Conservation (phyloP, 192 early-diverging fungal genomes). For the Coemansia sp. region DNA sequence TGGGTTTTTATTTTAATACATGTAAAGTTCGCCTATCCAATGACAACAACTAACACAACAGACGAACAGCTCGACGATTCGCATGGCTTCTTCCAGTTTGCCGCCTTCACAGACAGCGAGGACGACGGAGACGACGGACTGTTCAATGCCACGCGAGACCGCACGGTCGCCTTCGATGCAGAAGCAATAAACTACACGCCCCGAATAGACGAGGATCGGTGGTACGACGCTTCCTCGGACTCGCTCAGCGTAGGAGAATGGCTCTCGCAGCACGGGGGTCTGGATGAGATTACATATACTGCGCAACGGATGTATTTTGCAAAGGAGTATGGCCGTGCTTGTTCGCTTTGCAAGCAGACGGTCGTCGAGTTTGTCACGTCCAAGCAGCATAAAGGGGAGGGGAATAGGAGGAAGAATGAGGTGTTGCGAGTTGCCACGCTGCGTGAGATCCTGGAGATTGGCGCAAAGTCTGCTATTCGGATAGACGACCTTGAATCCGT, state of each 20-base stretch:
- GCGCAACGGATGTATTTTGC: constrained; percentile 40
- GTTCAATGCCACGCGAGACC: constrained; percentile 29
- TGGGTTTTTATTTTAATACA: background rate
- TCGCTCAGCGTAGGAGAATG: constrained; percentile 7
- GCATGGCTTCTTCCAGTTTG: constrained; percentile 56
- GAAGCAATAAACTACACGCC: constrained; percentile 36
- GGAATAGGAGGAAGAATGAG: background rate
- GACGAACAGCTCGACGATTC: constrained; percentile 27
- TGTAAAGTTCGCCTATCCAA: background rate
- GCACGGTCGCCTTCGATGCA: constrained; percentile 27
- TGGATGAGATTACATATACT: constrained; percentile 41
- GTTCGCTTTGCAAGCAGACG: constrained; percentile 25
- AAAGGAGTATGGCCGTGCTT: constrained; percentile 5
- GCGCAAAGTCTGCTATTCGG: constrained; percentile 30
- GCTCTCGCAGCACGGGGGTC: constrained; percentile 20
- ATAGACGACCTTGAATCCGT: constrained; percentile 7
- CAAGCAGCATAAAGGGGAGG: background rate
- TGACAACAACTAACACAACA: background rate
- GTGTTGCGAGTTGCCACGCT: constrained; percentile 17
- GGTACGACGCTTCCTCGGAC: constrained; percentile 31
- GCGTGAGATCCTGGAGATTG: constrained; percentile 47
- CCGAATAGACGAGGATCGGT: constrained; percentile 37
- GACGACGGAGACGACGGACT: constrained; percentile 28
- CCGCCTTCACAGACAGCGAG: constrained; percentile 35
- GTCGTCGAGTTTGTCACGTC: constrained; percentile 11